phyloP scores from a whole-genome alignment of 2,329 filamentous ascomycete genomes.

The Cladosporium sp. region DNA sequence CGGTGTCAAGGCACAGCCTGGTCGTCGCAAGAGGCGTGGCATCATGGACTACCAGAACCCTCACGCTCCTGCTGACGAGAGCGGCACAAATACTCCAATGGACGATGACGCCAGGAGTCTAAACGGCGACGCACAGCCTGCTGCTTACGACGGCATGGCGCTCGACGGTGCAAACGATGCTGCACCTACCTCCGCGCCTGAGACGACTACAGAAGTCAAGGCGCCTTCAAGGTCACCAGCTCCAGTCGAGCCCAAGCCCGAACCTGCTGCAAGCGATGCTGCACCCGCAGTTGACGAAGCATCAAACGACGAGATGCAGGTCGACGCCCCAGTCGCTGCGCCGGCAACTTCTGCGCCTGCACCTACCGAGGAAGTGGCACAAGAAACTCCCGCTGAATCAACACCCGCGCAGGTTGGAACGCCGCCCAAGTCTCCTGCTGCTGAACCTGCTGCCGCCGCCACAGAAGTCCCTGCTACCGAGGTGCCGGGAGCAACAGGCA shows the following conservation, averaged over 20 bases:
- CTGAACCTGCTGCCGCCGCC: background rate
- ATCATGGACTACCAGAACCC: conserved; percentile 65
- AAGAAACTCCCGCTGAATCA: conserved; percentile 36
- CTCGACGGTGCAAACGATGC: conserved; percentile 31
- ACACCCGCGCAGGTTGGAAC: conserved; percentile 33
- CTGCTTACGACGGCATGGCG: conserved; percentile 29
- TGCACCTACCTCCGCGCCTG: conserved; percentile 28
- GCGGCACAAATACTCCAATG: conserved; percentile 48
- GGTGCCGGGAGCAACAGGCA: conserved; percentile 7
- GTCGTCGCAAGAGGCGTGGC: conserved; percentile 53
- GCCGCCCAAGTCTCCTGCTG: conserved; percentile 26
- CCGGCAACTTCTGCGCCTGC: conserved; percentile 15
- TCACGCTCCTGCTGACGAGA: conserved; percentile 55
- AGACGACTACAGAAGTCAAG: conserved; percentile 33
- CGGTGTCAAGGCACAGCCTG: conserved; percentile 64
- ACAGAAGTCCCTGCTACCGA: conserved; percentile 9
- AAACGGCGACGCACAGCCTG: conserved; percentile 33
- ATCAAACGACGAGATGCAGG: conserved; percentile 38
- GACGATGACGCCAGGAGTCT: conserved; percentile 36
- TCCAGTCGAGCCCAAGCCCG: conserved; percentile 17
- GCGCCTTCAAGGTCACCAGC: conserved; percentile 26
- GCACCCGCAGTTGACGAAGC: conserved; percentile 36
- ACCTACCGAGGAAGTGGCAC: background rate
- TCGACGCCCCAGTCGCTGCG: conserved; percentile 23
- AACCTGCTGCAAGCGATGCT: conserved; percentile 8